These are phyloP conservation scores for Pythium biforme DNA, from an alignment of 352 stramenopile species.

Conservation along the genomic window DNA sequence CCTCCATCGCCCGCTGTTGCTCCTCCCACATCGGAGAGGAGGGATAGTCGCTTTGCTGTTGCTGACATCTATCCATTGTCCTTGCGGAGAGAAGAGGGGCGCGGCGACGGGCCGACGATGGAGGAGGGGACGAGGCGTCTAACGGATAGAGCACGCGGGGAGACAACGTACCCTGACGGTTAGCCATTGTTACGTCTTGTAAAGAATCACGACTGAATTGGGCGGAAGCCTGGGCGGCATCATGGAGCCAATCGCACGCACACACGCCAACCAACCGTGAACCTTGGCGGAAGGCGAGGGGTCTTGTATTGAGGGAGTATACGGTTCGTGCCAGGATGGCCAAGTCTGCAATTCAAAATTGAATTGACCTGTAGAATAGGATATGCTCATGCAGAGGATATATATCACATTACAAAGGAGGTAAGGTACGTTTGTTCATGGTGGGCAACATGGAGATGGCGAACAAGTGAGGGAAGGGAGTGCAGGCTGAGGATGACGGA, in stretches of 20 bases:
- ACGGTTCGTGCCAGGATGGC: background rate
- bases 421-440: conserved; percentile 1
- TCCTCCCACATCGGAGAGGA: no score
- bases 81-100: background rate
- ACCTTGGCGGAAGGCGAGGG: background rate
- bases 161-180: conserved; percentile 50
- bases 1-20: no score
- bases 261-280: conserved; percentile 24
- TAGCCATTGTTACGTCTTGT: conserved; percentile 84
- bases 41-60: conserved; percentile 4
- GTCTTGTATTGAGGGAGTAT: conserved; percentile 9
- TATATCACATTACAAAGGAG: conserved; percentile 7
- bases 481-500: conserved; percentile 42
- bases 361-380: conserved; percentile 18
- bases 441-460: conserved; percentile 2
- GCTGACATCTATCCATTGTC: background rate
- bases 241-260: conserved; percentile 35
- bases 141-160: background rate
- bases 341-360: conserved; percentile 24
- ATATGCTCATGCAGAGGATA: conserved; percentile 4
- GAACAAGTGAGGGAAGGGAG: background rate
- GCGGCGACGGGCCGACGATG: background rate
- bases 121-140: background rate
- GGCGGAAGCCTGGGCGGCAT: conserved; percentile 1
- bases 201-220: conserved; percentile 80